Evolutionary conservation across 148 eudicot species (phyloP), one percentile per base, ranked within the genome.

Genomic region (Amaranthus palmeri): DNA sequence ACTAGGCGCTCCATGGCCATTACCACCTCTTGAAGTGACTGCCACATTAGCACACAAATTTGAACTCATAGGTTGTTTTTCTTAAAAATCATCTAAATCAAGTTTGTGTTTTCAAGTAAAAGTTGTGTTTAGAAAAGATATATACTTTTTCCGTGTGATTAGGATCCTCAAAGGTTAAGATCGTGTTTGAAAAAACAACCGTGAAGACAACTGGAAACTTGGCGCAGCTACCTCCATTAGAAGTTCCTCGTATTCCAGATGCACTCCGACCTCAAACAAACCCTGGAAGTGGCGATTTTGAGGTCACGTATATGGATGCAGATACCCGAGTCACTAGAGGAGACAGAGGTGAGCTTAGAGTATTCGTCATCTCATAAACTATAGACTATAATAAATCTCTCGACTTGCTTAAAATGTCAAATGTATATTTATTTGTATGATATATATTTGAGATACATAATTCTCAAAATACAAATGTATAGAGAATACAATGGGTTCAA

Each of bases 1-100:
- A 73, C 61, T 93, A 69, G 97, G 96, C 10, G 85, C 90, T 72
- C 98, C 96, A 40, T 93, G 97, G 98, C 97, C 98, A 45, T 14
- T 93, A 40, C 96, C 96, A 9, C 97, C 96, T 14, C 14, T 85
- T 70, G 89, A 91, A 82, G 73, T 79, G 58, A 93, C 93, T 45
- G 98, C 98, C 56, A 93, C 90, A 10, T 81, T 93, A 80, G 96
- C 97, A 13, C 97, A 93, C 87, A 93, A 91, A 78, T 93, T 91
- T 60, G 97, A 93, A 79, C 77, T 89, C 74, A 76, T 78, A 84
- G 98, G 98, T 93, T 45, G 80, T 80, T 47, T 69, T 25, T 65
- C 57, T 54, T 17, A 48, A 10, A 67, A 5, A 8, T 8, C 8
- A 10, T 25, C 2, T 44, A 9, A 0, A 54, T 42, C 49, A 42